Conservation (phyloP, 306 rosid genomes). For the Quercus berberidifolia region DNA sequence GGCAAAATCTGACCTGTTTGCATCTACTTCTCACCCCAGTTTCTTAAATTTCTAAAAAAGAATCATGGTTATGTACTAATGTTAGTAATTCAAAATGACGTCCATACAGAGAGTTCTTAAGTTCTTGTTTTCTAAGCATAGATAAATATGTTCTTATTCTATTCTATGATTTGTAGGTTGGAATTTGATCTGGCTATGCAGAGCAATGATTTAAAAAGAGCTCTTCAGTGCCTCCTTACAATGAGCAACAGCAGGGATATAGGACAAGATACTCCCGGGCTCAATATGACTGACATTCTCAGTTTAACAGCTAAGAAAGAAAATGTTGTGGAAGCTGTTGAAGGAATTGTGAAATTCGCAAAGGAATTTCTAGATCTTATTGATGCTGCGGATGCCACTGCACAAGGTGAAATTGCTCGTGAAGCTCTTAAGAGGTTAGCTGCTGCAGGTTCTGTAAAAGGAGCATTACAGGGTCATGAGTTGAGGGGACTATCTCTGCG, state of each 20-base stretch:
- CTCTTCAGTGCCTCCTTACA: constrained; percentile 96
- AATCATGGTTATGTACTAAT: background rate
- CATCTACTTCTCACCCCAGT: background rate
- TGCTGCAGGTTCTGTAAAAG: constrained; percentile 93
- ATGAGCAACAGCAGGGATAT: constrained; percentile 98
- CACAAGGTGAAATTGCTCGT: constrained; percentile 94
- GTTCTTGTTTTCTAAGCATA: background rate
- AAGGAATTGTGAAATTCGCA: constrained; percentile 94
- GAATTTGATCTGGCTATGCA: constrained; percentile 99
- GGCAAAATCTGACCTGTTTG: background rate
- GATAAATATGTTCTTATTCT: background rate
- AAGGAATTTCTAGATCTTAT: constrained; percentile 95
- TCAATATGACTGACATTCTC: constrained; percentile 90
- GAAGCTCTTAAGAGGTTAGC: constrained; percentile 96
- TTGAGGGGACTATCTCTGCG: constrained; percentile 86
- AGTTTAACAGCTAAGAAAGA: constrained; percentile 78
- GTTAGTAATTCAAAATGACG: background rate
- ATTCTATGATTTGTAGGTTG: constrained; percentile 48
- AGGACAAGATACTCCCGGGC: constrained; percentile 77
- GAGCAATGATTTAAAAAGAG: constrained; percentile 94
- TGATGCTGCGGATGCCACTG: constrained; percentile 99
- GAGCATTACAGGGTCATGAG: constrained; percentile 89
- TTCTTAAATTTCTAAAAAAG: background rate
- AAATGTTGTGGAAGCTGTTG: constrained; percentile 74
- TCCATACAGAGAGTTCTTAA: background rate